Evolutionary conservation across 2,329 filamentous ascomycete species (phyloP), one percentile per base, ranked within the genome.

Genomic region (Fusarium sacchari): DNA sequence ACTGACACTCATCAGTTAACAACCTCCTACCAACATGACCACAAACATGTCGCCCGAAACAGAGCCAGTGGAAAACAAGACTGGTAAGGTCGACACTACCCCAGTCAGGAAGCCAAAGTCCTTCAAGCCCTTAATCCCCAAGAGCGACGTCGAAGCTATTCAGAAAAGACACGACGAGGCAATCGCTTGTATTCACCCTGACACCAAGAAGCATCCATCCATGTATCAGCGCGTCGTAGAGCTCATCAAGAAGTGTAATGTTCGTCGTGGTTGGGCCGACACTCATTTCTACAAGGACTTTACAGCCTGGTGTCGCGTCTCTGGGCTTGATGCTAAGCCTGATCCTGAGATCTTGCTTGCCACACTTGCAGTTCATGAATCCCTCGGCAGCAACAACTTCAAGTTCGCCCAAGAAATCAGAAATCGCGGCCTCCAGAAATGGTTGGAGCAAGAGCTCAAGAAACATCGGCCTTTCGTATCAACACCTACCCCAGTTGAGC

Each of bases 401-500:
- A 44, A 43, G 20, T 58, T 64, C 24, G 11, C 2, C 24, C 8
- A 22, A 1, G 59, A 56, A 5, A 20, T 71, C 17, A 6, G 0
- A 1, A 13, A 7, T 4, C 67, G 61, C 5, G 30, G 42, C 7
- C 50, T 76, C 3, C 13, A 20, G 9, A 28, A 34, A 2, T 76
- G 73, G 73, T 53, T 47, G 17, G 10, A n/a, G 4, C 5, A 64
- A 14, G 13, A 69, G 40, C 52, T 76, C 17, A n/a, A 40, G 12
- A 11, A 15, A 9, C 9, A 7, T 11, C 13, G 13, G 9, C 32
- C 44, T 4, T 7, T 44, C 15, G 24, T 32, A 4, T 22, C 46
- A 7, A 14, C 22, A 6, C 12, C 34, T 5, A 22, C 28, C 2
- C 7, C 47, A 13, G 15, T 17, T 13, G 13, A 18, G 13, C 37